Conservation (phyloP, 2,329 filamentous ascomycete genomes). For the Aaosphaeria pasadenensis region DNA sequence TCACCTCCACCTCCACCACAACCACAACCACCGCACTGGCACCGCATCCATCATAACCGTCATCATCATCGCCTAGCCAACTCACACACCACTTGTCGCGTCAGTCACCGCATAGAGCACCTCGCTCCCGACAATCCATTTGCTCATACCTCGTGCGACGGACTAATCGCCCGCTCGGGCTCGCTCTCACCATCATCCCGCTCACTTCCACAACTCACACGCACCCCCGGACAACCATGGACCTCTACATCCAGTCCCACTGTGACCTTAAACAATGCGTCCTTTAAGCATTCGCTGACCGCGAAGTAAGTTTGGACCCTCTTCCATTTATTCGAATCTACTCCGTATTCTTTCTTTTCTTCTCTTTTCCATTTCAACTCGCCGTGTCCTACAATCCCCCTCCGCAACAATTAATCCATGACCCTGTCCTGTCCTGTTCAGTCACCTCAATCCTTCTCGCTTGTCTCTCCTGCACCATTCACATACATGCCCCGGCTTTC, state of each 20-base stretch:
- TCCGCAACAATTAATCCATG: no score
- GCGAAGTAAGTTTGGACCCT: constrained; percentile 10
- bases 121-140: no score
- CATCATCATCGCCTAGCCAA: no score
- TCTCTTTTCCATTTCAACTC: no score
- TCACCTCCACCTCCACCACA: background rate
- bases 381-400: no score
- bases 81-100: no score
- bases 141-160: no score
- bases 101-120: no score
- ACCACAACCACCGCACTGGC: no score
- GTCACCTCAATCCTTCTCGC: background rate
- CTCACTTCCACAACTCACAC: background rate
- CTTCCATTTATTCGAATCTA: background rate
- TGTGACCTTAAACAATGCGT: constrained; percentile 9
- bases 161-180: no score
- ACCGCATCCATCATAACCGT: no score
- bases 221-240: constrained; percentile 8
- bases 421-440: background rate
- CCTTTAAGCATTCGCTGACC: constrained; percentile 12
- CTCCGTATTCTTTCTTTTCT: background rate
- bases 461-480: background rate
- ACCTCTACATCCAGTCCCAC: constrained; percentile 9
- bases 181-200: background rate
- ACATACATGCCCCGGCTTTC: background rate